These are phyloP conservation scores for Pichia sp. DNA, from an alignment of 1,139 yeast genomes.

Conservation along the genomic window DNA sequence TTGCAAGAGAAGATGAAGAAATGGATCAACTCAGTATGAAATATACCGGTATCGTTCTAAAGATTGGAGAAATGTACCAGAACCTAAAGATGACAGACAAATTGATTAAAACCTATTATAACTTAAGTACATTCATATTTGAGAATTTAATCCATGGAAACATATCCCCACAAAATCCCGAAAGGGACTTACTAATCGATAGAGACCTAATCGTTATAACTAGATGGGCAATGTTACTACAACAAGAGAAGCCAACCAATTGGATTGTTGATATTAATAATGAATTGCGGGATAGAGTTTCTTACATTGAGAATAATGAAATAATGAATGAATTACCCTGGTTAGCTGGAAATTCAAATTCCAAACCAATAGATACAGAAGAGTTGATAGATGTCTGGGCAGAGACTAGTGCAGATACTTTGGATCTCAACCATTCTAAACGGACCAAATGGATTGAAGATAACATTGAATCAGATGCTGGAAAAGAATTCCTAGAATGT, in stretches of 20 bases:
- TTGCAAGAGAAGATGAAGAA: conserved; percentile 40
- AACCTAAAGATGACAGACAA: conserved; percentile 26
- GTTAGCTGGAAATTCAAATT: conserved; percentile 3
- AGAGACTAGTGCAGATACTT: neutral
- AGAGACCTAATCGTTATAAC: conserved; percentile 30
- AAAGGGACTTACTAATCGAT: conserved; percentile 27
- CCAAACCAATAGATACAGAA: conserved; percentile 15
- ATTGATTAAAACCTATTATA: conserved; percentile 24
- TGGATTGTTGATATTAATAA: conserved; percentile 16
- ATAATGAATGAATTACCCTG: conserved; percentile 15
- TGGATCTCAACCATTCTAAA: neutral
- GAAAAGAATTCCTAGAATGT: conserved; percentile 21
- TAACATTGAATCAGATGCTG: conserved; percentile 17
- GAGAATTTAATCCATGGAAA: conserved; percentile 27
- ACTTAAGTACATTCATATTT: conserved; percentile 28
- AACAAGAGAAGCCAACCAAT: conserved; percentile 10
- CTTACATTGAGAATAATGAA: conserved; percentile 25
- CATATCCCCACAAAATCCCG: conserved; percentile 17
- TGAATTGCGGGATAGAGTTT: conserved; percentile 25
- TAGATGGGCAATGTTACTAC: conserved; percentile 25
- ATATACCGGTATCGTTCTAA: conserved; percentile 83
- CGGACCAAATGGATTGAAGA: conserved; percentile 17
- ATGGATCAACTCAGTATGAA: conserved; percentile 62
- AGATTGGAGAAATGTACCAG: conserved; percentile 78
- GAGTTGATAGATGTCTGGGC: conserved; percentile 25